These are phyloP conservation scores for Moniliophthora roreri DNA, from an alignment of 1,284 basidiomycete genomes.

Conservation along the genomic window DNA sequence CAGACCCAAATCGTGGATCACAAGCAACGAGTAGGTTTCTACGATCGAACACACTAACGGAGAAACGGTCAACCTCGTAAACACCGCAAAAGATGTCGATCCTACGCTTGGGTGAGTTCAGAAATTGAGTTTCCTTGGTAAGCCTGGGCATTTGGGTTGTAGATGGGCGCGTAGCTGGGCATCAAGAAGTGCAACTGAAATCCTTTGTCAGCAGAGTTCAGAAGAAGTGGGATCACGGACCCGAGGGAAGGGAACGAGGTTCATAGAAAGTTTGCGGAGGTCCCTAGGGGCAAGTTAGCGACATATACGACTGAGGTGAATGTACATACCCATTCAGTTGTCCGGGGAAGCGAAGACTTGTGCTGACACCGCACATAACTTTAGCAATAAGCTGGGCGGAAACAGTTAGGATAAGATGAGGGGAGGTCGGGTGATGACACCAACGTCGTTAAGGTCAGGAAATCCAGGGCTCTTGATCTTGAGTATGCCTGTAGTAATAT, in stretches of 20 bases:
- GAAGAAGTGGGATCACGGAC: conserved; percentile 38
- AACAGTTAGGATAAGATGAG: conserved; percentile 8
- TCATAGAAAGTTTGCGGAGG: conserved; percentile 90
- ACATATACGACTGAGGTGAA: neutral
- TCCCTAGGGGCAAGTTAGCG: conserved; percentile 45
- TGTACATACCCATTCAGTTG: conserved; percentile 79
- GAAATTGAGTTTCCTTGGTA: conserved; percentile 66
- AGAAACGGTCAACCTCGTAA: conserved; percentile 1
- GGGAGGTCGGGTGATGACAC: conserved; percentile 27
- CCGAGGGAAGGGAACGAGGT: conserved; percentile 91
- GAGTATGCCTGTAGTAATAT: conserved; percentile 78
- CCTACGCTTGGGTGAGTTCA: conserved; percentile 71
- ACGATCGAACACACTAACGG: conserved; percentile 72
- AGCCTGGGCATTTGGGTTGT: conserved; percentile 57
- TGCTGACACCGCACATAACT: conserved; percentile 90
- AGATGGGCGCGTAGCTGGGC: conserved; percentile 85
- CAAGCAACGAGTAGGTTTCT: conserved; percentile 83
- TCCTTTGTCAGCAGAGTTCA: neutral
- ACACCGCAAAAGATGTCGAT: neutral
- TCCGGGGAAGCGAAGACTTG: conserved; percentile 91
- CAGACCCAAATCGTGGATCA: conserved; percentile 76
- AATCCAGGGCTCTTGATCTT: conserved; percentile 76
- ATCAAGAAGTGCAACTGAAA: conserved; percentile 85
- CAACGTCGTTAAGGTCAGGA: conserved; percentile 75
- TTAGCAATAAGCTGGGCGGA: conserved; percentile 65